Conservation (phyloP, 2,329 filamentous ascomycete genomes). For the Berkeleyomyces rouxiae region DNA sequence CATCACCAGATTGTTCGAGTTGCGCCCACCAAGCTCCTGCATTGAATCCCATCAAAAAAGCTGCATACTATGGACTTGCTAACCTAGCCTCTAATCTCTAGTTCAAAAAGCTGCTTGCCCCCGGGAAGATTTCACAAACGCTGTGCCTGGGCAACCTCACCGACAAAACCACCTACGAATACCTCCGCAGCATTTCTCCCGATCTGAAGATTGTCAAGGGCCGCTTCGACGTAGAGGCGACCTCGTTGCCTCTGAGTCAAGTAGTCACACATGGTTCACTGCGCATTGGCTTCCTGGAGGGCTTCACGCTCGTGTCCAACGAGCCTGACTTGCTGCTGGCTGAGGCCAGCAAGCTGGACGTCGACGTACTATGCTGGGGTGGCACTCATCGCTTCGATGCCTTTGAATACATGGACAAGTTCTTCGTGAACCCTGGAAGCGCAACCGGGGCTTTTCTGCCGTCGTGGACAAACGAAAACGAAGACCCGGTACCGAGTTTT, state of each 20-base stretch:
- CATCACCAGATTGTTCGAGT: neutral
- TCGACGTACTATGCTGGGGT: constrained; percentile 53
- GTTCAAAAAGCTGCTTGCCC: constrained; percentile 75
- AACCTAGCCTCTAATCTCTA: constrained; percentile 21
- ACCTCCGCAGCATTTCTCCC: constrained; percentile 57
- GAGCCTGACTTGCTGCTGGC: constrained; percentile 51
- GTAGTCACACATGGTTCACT: constrained; percentile 49
- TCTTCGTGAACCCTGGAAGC: constrained; percentile 53
- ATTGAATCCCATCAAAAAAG: neutral
- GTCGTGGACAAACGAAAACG: constrained; percentile 39
- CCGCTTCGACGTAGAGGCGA: constrained; percentile 49
- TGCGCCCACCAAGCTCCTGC: neutral
- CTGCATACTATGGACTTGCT: neutral
- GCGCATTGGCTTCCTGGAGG: constrained; percentile 50
- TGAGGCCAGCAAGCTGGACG: constrained; percentile 51
- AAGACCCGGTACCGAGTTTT: constrained; percentile 76
- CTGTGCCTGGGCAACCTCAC: constrained; percentile 68
- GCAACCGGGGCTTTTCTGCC: constrained; percentile 47
- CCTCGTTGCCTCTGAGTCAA: constrained; percentile 46
- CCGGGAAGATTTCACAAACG: constrained; percentile 69
- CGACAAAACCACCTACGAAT: constrained; percentile 65
- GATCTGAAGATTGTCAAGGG: constrained; percentile 55
- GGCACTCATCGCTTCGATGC: constrained; percentile 53
- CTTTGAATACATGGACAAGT: constrained; percentile 59
- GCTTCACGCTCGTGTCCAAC: constrained; percentile 49